Base-by-base conservation (phyloP, 176 grass and related monocot genomes). In the Elaeis guineensis region DNA sequence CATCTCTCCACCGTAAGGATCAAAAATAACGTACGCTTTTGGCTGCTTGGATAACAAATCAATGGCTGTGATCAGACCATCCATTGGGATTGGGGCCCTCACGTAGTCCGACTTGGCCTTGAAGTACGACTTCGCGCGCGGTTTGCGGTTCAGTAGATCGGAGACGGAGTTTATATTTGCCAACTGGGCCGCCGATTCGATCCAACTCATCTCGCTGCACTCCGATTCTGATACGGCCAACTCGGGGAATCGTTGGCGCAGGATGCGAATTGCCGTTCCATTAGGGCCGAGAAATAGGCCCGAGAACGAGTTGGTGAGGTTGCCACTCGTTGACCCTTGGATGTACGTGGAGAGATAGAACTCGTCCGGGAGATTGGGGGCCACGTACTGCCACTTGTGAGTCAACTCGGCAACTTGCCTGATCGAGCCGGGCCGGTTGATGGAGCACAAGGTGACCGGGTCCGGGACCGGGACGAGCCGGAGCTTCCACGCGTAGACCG, bases 1-100 rank as follows among this genome's bases (percentile, higher is more conserved):
- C 86, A 95, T 90, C 55, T 70, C 86, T 1, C 86, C 86, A 3
- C 86, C 86, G n/a, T 95, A 95, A 4, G 86, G 91, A 63, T 90
- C 91, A 0, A 95, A 1, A 61, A 95, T 95, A 0, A 90, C n/a
- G 6, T 82, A 90, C 0, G 91, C 83, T 51, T 79, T 86, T n/a
- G 79, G 77, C 74, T 90, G 39, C 73, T 23, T 1, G 0, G 80
- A 66, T 6, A 95, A 22, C 50, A 58, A 9, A 6, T 17, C 7
- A 0, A 90, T 24, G 55, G 71, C 71, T 24, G 1, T 11, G 0
- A 19, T 49, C 6, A 95, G 64, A 0, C 78, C 60, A 0, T 48
- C 18, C 5, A 64, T 0, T 17, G 61, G 0, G 55, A 67, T 84
- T 16, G 80, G 86, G 3, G 49, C 48, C 3, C 57, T 86, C 30